A percentile compares a stretch with the other conserved stretches of the same genome.
Conservation (phyloP, 192 early-diverging fungal genomes). For the Chytriomyces confervae region DNA sequence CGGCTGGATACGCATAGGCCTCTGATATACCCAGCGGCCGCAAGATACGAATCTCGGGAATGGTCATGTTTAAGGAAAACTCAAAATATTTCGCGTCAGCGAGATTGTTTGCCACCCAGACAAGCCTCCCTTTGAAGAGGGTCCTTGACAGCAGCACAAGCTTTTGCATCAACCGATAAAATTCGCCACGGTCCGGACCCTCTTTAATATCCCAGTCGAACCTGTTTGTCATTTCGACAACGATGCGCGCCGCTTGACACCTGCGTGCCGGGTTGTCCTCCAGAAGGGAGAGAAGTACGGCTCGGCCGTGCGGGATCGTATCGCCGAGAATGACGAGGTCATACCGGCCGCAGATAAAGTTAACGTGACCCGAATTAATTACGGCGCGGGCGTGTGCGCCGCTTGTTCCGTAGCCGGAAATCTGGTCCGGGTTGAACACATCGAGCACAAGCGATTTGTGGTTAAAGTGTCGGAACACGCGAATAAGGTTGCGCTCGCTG, state of each 20-base stretch:
- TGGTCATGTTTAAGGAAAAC: neutral
- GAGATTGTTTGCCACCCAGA: neutral
- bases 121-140: neutral
- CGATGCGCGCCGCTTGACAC: neutral
- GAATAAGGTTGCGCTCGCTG: neutral
- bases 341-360: constrained; percentile 6
- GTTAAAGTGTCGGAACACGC: neutral
- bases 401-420: constrained; percentile 14
- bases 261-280: neutral
- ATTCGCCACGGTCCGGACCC: neutral
- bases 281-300: neutral
- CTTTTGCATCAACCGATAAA: constrained; percentile 5
- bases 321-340: constrained; percentile 21
- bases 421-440: constrained; percentile 11
- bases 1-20: constrained; percentile 13
- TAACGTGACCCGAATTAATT: constrained; percentile 19
- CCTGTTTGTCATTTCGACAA: constrained; percentile 33
- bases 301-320: constrained; percentile 30
- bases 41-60: neutral
- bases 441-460: constrained; percentile 1
- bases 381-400: neutral
- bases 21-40: neutral
- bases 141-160: neutral
- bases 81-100: neutral
- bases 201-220: constrained; percentile 18